A percentile compares a stretch with the other conserved stretches of the same genome.
These are phyloP conservation scores for Zygosaccharomyces siamensis DNA, from an alignment of 805 yeast species.

Conservation along the genomic window DNA sequence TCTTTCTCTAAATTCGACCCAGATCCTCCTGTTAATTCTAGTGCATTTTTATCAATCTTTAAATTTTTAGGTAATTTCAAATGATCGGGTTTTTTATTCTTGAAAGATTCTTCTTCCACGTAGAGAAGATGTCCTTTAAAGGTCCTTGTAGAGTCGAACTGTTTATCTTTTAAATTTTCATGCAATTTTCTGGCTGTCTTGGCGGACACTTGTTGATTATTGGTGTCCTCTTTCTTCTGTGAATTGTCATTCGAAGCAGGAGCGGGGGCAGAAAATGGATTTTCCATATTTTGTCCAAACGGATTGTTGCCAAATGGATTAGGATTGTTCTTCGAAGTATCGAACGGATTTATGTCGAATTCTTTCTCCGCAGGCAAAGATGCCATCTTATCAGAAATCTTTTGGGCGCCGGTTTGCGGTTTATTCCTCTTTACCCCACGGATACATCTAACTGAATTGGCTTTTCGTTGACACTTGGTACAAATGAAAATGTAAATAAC, in stretches of 20 bases:
- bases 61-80: conserved; percentile 46
- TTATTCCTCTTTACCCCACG: conserved; percentile 66
- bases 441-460: conserved; percentile 69
- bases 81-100: conserved; percentile 46
- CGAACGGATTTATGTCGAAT: conserved; percentile 36
- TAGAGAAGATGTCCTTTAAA: conserved; percentile 66
- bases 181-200: conserved; percentile 34
- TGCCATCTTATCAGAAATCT: conserved; percentile 42
- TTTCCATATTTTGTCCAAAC: conserved; percentile 27
- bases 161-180: conserved; percentile 25
- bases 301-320: conserved; percentile 33
- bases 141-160: conserved; percentile 20
- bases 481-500: conserved; percentile 79
- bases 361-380: conserved; percentile 40
- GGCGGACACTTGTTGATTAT: conserved; percentile 22
- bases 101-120: conserved; percentile 66
- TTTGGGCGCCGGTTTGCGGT: conserved; percentile 40
- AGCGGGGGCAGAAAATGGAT: conserved; percentile 6
- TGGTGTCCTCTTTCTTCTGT: background rate
- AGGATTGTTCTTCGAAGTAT: conserved; percentile 13
- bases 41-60: conserved; percentile 47
- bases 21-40: conserved; percentile 41
- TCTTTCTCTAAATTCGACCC: conserved; percentile 29
- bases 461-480: conserved; percentile 60
- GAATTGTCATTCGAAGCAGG: background rate